Percentiles rank a stretch among this genome's conserved stretches.
Conservation (phyloP, 2,329 filamentous ascomycete species). For the Lojkania enalia region DNA sequence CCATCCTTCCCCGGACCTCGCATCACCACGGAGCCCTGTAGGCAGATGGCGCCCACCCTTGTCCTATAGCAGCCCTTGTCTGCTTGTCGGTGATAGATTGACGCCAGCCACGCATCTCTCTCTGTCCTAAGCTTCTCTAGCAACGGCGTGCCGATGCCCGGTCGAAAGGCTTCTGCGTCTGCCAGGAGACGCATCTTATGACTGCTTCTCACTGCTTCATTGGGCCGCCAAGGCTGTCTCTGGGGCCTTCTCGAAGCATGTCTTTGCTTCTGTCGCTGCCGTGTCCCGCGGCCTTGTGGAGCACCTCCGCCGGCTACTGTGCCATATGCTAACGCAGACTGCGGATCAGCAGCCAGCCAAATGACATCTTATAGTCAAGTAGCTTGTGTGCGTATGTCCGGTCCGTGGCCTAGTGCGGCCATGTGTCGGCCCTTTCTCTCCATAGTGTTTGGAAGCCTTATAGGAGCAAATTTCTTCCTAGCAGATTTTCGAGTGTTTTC, state of each 20-base stretch:
- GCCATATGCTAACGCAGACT: slow-evolving; percentile 26
- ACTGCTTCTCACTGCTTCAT: slow-evolving; percentile 25
- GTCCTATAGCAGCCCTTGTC: slow-evolving; percentile 15
- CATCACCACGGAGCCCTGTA: slow-evolving; percentile 19
- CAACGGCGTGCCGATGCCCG: slow-evolving; percentile 25
- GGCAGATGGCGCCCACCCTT: slow-evolving; percentile 14
- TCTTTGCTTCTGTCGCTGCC: slow-evolving; percentile 21
- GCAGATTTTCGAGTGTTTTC: slow-evolving; percentile 7
- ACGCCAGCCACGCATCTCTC: slow-evolving; percentile 8
- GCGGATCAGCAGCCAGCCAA: slow-evolving; percentile 28
- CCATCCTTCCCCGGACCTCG: slow-evolving; percentile 11
- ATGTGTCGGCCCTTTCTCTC: slow-evolving; percentile 23
- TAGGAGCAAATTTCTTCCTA: slow-evolving; percentile 21
- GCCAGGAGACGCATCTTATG: slow-evolving; percentile 16
- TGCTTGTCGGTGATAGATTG: slow-evolving; percentile 37
- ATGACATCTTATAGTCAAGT: slow-evolving; percentile 25
- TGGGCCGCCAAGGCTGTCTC: slow-evolving; percentile 24
- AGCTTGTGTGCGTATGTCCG: slow-evolving; percentile 21
- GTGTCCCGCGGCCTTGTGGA: slow-evolving; percentile 17
- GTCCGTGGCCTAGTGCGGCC: slow-evolving; percentile 13
- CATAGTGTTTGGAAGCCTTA: slow-evolving; percentile 18
- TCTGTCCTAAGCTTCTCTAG: slow-evolving; percentile 12
- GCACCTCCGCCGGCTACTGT: slow-evolving; percentile 16
- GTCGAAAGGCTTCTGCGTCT: slow-evolving; percentile 30
- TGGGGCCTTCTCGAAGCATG: slow-evolving; percentile 33